phyloP scores from a whole-genome alignment of 2,329 filamentous ascomycete species.

The Blastomyces gilchristii region DNA sequence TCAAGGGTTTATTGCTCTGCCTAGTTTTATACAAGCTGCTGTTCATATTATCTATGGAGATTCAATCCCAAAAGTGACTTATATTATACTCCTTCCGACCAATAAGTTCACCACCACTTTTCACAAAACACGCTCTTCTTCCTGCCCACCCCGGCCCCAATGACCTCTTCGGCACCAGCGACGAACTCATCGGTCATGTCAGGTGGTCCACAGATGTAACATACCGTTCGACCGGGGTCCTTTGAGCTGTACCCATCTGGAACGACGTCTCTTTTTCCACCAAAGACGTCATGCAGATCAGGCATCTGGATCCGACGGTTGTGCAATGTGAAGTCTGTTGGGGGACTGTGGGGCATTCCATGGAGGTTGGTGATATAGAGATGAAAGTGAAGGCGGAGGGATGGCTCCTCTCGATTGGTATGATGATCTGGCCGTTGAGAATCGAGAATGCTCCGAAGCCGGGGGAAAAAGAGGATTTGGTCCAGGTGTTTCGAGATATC shows the following conservation, averaged over 20 bases:
- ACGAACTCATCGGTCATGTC: slow-evolving; percentile 60
- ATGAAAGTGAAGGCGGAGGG: slow-evolving; percentile 27
- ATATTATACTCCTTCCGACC: neutral
- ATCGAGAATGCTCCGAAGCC: slow-evolving; percentile 32
- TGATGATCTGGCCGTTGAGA: slow-evolving; percentile 15
- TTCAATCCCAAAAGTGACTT: neutral
- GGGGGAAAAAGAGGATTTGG: slow-evolving; percentile 39
- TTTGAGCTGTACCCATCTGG: slow-evolving; percentile 18
- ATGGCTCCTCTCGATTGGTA: slow-evolving; percentile 12
- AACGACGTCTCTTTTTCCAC: slow-evolving; percentile 24
- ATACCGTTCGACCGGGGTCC: slow-evolving; percentile 33
- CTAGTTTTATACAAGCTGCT: neutral
- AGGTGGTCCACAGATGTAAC: slow-evolving; percentile 60
- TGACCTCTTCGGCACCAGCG: slow-evolving; percentile 25
- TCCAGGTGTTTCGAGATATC: slow-evolving; percentile 16
- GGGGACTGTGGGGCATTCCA: slow-evolving; percentile 14
- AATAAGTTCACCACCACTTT: slow-evolving; percentile 15
- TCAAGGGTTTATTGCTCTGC: neutral
- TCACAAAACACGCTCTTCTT: slow-evolving; percentile 38
- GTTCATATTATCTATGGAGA: neutral
- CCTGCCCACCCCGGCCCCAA: slow-evolving; percentile 32
- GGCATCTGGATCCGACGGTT: slow-evolving; percentile 26
- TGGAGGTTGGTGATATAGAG: slow-evolving; percentile 22
- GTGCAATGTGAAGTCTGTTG: slow-evolving; percentile 21
- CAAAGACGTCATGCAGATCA: slow-evolving; percentile 29